Evolutionary conservation across 495 filamentous ascomycete genomes (phyloP).

Genomic region (Hypoxylon subgilvum): DNA sequence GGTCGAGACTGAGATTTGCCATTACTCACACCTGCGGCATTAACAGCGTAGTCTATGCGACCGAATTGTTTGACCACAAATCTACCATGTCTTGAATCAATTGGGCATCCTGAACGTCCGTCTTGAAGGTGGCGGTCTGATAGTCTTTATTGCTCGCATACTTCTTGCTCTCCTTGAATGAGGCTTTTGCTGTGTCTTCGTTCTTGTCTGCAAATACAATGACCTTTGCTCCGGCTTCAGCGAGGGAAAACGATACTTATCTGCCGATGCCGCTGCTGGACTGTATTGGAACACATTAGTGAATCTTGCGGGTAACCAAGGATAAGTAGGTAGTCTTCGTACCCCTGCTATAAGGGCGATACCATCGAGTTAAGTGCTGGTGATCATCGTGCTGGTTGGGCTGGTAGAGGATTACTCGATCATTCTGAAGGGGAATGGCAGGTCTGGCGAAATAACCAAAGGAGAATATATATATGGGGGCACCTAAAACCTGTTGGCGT

Average conservation of each 20-base stretch:
- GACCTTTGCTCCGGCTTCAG: conserved; percentile 35
- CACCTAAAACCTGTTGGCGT: too few relatives aligned
- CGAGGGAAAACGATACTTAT: conserved; percentile 5
- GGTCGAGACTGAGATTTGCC: background rate
- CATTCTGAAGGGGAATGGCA: too few relatives aligned
- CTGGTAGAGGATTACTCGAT: too few relatives aligned
- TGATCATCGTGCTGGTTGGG: background rate
- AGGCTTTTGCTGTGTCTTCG: conserved; percentile 20
- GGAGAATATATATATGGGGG: too few relatives aligned
- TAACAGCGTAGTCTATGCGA: conserved; percentile 33
- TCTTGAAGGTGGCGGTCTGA: conserved; percentile 19
- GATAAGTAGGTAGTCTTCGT: background rate
- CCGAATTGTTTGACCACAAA: conserved; percentile 11
- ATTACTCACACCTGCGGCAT: conserved; percentile 26
- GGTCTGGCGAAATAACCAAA: too few relatives aligned
- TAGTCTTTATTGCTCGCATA: conserved; percentile 34
- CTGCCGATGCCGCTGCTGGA: background rate
- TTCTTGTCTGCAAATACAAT: conserved; percentile 39
- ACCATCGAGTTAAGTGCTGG: background rate
- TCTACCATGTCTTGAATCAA: conserved; percentile 21
- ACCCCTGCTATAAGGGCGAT: background rate
- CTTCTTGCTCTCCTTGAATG: conserved; percentile 35
- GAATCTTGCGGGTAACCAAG: background rate
- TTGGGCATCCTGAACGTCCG: conserved; percentile 14
- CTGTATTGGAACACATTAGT: background rate